Percentiles rank a stretch among this genome's conserved stretches.
Conservation (phyloP, 495 filamentous ascomycete genomes). For the Neurospora sp. region DNA sequence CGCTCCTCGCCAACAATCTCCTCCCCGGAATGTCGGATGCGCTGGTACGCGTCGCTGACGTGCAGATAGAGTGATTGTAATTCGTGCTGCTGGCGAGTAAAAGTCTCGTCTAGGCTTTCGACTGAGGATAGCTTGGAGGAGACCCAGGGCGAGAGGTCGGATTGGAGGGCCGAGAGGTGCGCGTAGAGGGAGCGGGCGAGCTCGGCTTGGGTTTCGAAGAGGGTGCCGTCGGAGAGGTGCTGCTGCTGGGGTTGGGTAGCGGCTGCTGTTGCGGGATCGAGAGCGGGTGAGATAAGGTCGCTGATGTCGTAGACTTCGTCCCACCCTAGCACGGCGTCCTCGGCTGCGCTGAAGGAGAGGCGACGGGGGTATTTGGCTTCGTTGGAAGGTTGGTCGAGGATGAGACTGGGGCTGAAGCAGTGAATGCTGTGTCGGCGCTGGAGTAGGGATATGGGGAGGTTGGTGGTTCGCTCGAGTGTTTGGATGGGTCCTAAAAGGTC, state of each 20-base stretch:
- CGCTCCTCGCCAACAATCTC: conserved; percentile 60
- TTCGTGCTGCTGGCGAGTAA: conserved; percentile 50
- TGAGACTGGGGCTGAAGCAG: not conserved
- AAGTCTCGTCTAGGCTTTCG: conserved; percentile 50
- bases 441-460: conserved; percentile 17
- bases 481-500: conserved; percentile 33
- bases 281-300: conserved; percentile 24
- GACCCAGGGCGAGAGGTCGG: conserved; percentile 54
- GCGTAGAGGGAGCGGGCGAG: conserved; percentile 50
- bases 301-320: conserved; percentile 33
- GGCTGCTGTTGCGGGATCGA: conserved; percentile 13
- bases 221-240: not conserved
- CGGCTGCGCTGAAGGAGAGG: conserved; percentile 81
- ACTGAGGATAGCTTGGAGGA: conserved; percentile 51
- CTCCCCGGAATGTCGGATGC: conserved; percentile 52
- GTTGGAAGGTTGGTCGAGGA: conserved; percentile 26
- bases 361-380: conserved; percentile 65
- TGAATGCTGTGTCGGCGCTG: conserved; percentile 39
- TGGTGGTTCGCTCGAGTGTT: conserved; percentile 22
- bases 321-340: conserved; percentile 76
- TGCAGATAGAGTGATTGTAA: conserved; percentile 61
- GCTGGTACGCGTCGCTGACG: conserved; percentile 52
- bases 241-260: too few species aligned
- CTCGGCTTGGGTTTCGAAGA: conserved; percentile 29
- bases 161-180: conserved; percentile 38